Base-by-base conservation (phyloP, 2,329 filamentous ascomycete genomes). In the Albifimbria verrucaria region DNA sequence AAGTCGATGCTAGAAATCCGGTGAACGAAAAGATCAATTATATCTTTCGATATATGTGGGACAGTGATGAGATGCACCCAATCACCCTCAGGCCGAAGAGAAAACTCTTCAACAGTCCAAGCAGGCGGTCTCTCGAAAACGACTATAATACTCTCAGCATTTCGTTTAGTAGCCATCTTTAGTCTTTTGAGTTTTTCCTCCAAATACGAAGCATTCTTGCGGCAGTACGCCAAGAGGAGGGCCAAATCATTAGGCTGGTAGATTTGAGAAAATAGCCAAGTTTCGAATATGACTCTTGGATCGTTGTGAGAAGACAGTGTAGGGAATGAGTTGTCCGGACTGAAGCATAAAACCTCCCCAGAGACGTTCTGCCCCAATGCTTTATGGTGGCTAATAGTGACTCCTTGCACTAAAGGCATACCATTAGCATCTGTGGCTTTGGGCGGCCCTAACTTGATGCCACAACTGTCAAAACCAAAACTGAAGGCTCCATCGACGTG, bases 381-480 rank as follows among this genome's bases (percentile, higher is more conserved):
- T 36, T 49, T 49, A 17, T 49, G 47, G 18, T 36, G 47, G 15
- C 47, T 49, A n/a, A 49, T 28, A 25, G 47, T 49, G 28, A 49
- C 28, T 22, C 47, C 47, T 22, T 49, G 47, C n/a, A 49, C 24
- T 11, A 18, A 22, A n/a, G 47, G 47, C 47, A 26, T 49, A 18
- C 47, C 47, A 9, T 15, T 36, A 12, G 28, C 24, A 20, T 36
- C 47, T 9, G 12, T 49, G 18, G 47, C 20, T n/a, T 25, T 25
- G 2, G 47, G 47, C 6, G 23, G 23, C 7, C 47, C 47, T 6
- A 49, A 20, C 47, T 22, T 12, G 7, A 49, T 25, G 9, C 47
- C 47, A 36, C 47, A 49, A 25, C 9, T 49, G 47, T 39, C 32
- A n/a, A 39, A 39, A 6, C 32, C 32, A 39, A 7, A n/a, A 15